Conservation (phyloP, 345 rosid species). For the Physaria fendleri region DNA sequence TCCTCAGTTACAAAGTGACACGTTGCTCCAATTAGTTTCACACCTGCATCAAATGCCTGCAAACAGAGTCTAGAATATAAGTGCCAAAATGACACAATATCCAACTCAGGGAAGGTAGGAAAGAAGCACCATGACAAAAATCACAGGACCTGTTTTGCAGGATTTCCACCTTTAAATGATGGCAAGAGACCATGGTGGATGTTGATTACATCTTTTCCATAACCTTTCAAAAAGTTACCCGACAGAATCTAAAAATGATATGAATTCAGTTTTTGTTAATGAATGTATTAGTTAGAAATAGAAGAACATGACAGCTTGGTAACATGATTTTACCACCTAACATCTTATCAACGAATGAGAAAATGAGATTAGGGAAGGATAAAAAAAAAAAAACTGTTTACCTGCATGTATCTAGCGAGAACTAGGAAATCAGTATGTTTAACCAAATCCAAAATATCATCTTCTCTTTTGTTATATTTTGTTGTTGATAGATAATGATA, state of each 20-base stretch:
- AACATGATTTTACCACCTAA: neutral
- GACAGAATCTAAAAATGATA: slow-evolving; percentile 47
- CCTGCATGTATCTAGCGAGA: slow-evolving; percentile 99
- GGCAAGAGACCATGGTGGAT: slow-evolving; percentile 98
- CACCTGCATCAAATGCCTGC: slow-evolving; percentile 94
- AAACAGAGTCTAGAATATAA: slow-evolving; percentile 35
- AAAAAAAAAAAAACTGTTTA: slow-evolving; percentile 23
- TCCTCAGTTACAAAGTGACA: slow-evolving; percentile 91
- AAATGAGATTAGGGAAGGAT: neutral
- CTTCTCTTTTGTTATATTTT: slow-evolving; percentile 60
- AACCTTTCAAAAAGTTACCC: slow-evolving; percentile 50
- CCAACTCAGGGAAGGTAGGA: neutral
- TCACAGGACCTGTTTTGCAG: slow-evolving; percentile 64
- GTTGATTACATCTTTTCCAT: slow-evolving; percentile 87
- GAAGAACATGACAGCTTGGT: neutral
- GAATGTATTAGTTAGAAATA: neutral
- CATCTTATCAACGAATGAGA: neutral
- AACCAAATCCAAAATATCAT: slow-evolving; percentile 74
- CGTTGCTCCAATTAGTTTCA: slow-evolving; percentile 90
- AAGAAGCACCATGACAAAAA: neutral
- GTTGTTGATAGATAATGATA: slow-evolving; percentile 58
- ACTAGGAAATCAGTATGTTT: slow-evolving; percentile 80
- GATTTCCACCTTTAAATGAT: slow-evolving; percentile 79
- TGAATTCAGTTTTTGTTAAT: neutral
- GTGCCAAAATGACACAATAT: neutral